Base-by-base conservation (phyloP, 2,329 filamentous ascomycete genomes). In the Chrysosporium queenslandicum region DNA sequence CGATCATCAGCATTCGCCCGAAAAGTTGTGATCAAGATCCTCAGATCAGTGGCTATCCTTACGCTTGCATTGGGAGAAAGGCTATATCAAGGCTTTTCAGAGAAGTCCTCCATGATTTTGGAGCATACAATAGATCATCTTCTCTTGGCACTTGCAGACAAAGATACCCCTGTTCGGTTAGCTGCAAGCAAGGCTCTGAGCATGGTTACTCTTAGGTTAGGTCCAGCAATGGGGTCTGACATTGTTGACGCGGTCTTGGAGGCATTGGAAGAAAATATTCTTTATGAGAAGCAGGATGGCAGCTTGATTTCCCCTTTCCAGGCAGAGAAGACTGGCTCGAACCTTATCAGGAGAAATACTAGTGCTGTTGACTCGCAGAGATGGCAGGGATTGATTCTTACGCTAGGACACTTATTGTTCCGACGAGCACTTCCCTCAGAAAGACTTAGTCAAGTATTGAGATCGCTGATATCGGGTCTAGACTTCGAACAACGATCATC, bases 321-420 rank as follows among this genome's bases (percentile, higher is more conserved):
- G 50, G 64, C 63, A 43, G 59, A 59, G 43, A 64, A 53, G 7
- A 58, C 64, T 27, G 61, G 60, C 6, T 53, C 59, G 68, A 69
- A 69, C 18, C 73, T 70, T 30, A 46, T 70, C 36, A 72, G 71
- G 69, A 57, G 66, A 65, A 72, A 92, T 63, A 71, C 94, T 32
- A 82, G 81, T 39, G 82, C 83, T 7, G 88, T 94, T 12, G 83
- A 94, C 65, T 78, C 87, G 14, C 75, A 91, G 23, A 82, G 85
- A 67, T 98, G 92, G 92, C 92, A 98, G 66, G 92, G 92, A 0
- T 69, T 96, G 34, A 90, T 89, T 61, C 76, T 98, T 41, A 92
- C 92, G 0, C 73, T 98, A 2, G 83, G 87, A 0, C 88, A 97
- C 66, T 72, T 94, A 1, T 74, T 97, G 1, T 96, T 94, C 68